Evolutionary conservation across 164 flowering plant species (phyloP), one percentile per base, ranked within the genome.

Genomic region (Hamamelis virginiana): DNA sequence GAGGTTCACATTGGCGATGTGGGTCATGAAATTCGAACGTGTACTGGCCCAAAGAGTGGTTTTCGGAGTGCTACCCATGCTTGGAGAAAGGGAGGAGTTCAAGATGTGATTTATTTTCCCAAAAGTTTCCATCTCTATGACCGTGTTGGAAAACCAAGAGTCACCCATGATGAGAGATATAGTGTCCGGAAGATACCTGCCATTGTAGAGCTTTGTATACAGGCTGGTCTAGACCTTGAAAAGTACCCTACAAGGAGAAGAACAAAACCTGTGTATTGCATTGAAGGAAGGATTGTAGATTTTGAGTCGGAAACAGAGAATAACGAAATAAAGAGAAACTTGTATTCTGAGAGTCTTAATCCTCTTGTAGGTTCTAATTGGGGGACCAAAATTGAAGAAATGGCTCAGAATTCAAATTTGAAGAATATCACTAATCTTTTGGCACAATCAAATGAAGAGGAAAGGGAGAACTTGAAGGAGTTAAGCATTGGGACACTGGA

Each of bases 281-380:
- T 92, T 38, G 97, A 92, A 48, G 98, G 98, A 41, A 84, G 90
- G 75, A 87, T 92, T 11, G 85, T 83, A 15, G 97, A 92, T 79
- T 91, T 92, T 51, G 97, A 91, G 72, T 47, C 75, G 10, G 82
- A 65, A 43, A 25, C 43, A 6, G 81, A 71, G 62, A 76, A 69
- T 15, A 48, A 62, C 55, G 83, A 73, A 47, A 59, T 12, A 25
- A 66, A n/a, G 44, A n/a, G 4, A 11, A 63, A 66, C 18, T 59
- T 41, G 9, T 6, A 14, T 10, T 15, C 50, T 23, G 59, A 26
- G n/a, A 62, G 53, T 56, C 0, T 43, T 60, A 53, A 69, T 68
- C 3, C 62, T 26, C 10, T 25, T 1, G 21, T 38, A 11, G 62
- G 18, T 52, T 51, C 73, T 44, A 55, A 45, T 62, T 14, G 13